Evolutionary conservation across 805 yeast species (phyloP).

Genomic region (Metschnikowia continentalis): DNA sequence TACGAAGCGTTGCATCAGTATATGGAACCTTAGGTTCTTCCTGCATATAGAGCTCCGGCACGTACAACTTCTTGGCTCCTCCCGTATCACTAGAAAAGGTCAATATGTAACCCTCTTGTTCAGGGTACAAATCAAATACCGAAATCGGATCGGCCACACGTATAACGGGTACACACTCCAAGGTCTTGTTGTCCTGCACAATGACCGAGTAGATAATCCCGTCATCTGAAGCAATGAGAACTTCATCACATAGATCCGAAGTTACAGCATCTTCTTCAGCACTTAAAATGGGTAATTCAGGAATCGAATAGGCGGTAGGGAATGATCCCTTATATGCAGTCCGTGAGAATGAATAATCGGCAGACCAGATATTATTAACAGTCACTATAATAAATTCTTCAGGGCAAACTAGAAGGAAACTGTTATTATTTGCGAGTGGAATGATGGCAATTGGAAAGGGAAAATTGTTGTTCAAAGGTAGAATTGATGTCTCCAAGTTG

Average conservation of each 20-base stretch:
- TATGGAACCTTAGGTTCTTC: slow-evolving; percentile 13
- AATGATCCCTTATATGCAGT: slow-evolving; percentile 25
- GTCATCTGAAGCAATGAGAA: slow-evolving; percentile 31
- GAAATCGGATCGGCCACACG: slow-evolving; percentile 35
- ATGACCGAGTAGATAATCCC: slow-evolving; percentile 32
- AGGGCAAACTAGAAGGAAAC: slow-evolving; percentile 38
- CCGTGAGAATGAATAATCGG: slow-evolving; percentile 34
- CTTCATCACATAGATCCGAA: slow-evolving; percentile 19
- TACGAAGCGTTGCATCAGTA: slow-evolving; percentile 22
- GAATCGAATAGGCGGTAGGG: slow-evolving; percentile 38
- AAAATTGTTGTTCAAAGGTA: slow-evolving; percentile 39
- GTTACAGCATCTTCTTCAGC: not conserved
- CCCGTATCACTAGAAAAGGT: slow-evolving; percentile 42
- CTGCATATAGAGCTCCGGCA: slow-evolving; percentile 12
- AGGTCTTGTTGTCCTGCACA: slow-evolving; percentile 17
- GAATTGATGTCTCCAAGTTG: slow-evolving; percentile 30
- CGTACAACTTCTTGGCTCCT: slow-evolving; percentile 31
- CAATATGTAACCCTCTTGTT: slow-evolving; percentile 19
- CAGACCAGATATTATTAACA: slow-evolving; percentile 45
- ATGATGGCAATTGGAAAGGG: slow-evolving; percentile 41
- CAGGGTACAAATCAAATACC: slow-evolving; percentile 18
- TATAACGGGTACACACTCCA: slow-evolving; percentile 25
- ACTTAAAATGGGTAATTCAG: slow-evolving; percentile 18
- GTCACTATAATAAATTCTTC: slow-evolving; percentile 32
- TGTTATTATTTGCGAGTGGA: slow-evolving; percentile 32